Conservation (phyloP, 257 asterid genomes). For the Capsicum baccatum region DNA sequence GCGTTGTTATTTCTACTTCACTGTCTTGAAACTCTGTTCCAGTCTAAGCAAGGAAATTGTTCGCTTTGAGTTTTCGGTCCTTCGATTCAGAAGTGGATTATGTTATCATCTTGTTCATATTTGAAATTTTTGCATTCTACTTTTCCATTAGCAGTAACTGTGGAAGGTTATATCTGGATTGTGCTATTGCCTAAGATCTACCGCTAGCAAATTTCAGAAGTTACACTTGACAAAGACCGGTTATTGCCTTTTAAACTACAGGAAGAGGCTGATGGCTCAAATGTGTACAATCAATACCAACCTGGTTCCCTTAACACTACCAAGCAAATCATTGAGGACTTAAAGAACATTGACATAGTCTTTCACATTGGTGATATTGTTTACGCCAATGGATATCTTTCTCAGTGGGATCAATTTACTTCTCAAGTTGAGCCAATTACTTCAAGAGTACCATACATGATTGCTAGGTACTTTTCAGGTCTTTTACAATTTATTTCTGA, state of each 20-base stretch:
- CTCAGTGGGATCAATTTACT: constrained; percentile 98
- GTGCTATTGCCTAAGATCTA: not conserved
- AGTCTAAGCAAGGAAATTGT: not conserved
- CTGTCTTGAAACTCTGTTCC: not conserved
- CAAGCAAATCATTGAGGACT: constrained; percentile 68
- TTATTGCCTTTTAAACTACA: constrained; percentile 34
- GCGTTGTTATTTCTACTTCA: not conserved
- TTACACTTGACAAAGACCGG: not conserved
- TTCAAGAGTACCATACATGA: constrained; percentile 90
- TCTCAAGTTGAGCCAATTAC: constrained; percentile 87
- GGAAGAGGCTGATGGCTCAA: constrained; percentile 97
- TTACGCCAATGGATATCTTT: constrained; percentile 85
- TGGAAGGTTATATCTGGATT: not conserved
- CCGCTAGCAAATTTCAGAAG: not conserved
- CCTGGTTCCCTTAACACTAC: constrained; percentile 88
- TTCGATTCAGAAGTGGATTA: constrained; percentile 25
- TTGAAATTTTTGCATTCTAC: not conserved
- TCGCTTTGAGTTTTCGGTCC: not conserved
- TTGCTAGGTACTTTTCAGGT: constrained; percentile 65
- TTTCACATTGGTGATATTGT: constrained; percentile 90
- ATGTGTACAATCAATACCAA: constrained; percentile 78
- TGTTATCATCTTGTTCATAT: not conserved
- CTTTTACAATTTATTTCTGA: not conserved
- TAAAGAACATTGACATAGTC: constrained; percentile 76
- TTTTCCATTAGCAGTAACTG: not conserved